Evolutionary conservation across 2,329 filamentous ascomycete genomes (phyloP), one percentile per base, ranked within the genome.

Genomic region (Graphilbum ipis-grandicollis): DNA sequence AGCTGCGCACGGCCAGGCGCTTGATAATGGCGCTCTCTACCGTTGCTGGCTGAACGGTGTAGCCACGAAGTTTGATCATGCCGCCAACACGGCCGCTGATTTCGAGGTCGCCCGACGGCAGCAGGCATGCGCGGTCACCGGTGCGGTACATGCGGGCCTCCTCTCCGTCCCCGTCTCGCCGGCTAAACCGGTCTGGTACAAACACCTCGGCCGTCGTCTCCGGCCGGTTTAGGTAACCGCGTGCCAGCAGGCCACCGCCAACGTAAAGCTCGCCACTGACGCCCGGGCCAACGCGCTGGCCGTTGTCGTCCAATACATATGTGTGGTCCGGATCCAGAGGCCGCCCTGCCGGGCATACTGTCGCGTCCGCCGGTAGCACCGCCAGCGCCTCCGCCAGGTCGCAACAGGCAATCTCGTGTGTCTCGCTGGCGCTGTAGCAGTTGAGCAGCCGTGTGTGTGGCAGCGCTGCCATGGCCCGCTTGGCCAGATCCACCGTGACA

Each of bases 361-460:
- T 28, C 5, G 26, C 26, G 10, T 35, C 31, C 18, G 38, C 36
- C 8, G 38, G 63, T 13, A 28, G 21, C 18, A 35, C 36, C 9
- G 34, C 63, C 23, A 82, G 53, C 53, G 84, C 79, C 2, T 72
- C 66, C 39, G 65, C 62, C 44, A 86, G 77, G 46, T 85, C 79
- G 30, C 80, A 80, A 44, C 76, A 83, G 2, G 80, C 79, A 42
- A 82, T 75, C 54, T 85, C 79, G 44, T 85, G 79, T 0, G 81
- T 86, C 53, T 88, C 81, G 48, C 79, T 84, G 14, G 80, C 79
- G 49, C 79, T 84, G 57, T 88, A 88, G 47, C 79, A 79, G 46
- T 86, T 88, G 42, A 86, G 68, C 12, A 88, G 56, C 14, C 77
- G 72, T 3, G 72, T 66, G 0, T 75, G 68, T 0, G 81, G 79